Evolutionary conservation across 176 grass and related monocot genomes (phyloP).

Genomic region (Musa acuminata): DNA sequence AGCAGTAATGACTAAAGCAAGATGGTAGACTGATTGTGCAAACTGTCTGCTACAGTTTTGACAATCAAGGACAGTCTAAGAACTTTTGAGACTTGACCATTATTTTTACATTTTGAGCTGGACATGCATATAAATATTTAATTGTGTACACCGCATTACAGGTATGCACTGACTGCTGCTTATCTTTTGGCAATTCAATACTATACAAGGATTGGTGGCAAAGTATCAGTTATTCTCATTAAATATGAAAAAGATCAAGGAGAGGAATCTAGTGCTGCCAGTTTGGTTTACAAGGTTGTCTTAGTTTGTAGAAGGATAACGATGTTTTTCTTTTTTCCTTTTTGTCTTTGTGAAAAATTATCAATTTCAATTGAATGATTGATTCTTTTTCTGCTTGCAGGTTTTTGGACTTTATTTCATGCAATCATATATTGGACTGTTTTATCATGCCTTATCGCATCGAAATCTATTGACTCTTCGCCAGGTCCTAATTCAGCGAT

Average conservation of each 20-base stretch:
- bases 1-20: too few relatives aligned
- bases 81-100: too few relatives aligned
- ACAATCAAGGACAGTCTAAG: too few relatives aligned
- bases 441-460: slow-evolving; percentile 78
- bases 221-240: slow-evolving; percentile 80
- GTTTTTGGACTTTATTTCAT: slow-evolving; percentile 97
- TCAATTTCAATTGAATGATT: background rate
- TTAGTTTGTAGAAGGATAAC: background rate
- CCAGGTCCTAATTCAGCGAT: slow-evolving; percentile 79
- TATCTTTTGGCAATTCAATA: slow-evolving; percentile 99
- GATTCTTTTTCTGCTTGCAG: slow-evolving; percentile 27
- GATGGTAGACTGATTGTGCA: too few relatives aligned
- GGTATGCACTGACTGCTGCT: slow-evolving; percentile 67
- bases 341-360: too few relatives aligned
- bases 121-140: background rate
- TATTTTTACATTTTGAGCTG: too few relatives aligned
- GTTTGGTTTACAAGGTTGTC: slow-evolving; percentile 95
- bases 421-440: slow-evolving; percentile 98
- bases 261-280: slow-evolving; percentile 86
- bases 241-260: slow-evolving; percentile 97
- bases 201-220: slow-evolving; percentile 93
- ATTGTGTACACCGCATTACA: slow-evolving; percentile 22
- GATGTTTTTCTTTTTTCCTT: background rate
- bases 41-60: too few relatives aligned
- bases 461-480: slow-evolving; percentile 70